Evolutionary conservation across 768 basidiomycete genomes (phyloP), one percentile per base, ranked within the genome.

Genomic region (Mycena floridula): DNA sequence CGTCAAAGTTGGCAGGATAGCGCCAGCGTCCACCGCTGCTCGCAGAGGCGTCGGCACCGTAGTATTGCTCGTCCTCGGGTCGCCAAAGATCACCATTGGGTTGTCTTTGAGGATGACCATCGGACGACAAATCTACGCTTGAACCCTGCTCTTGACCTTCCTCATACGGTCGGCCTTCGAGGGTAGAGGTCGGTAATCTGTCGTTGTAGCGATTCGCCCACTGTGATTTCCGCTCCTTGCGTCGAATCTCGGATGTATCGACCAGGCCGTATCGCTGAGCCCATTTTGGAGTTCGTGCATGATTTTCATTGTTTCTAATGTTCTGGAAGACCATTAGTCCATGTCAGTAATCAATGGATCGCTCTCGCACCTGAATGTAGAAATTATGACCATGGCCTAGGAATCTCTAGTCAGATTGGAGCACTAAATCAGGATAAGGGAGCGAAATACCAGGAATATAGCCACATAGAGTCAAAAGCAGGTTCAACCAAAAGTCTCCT

Each of bases 241-340:
- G 85, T 53, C 78, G 73, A 58, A 88, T 82, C 53, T 85, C 81
- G 26, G 81, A 70, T 20, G 79, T 82, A 60, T 92, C 81, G 50
- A 97, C 81, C 37, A 97, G 85, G 28, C 94, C 94, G 61, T 90
- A 90, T 50, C 85, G 78, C 63, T 88, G 73, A 0, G 85, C 85
- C 94, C 94, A 97, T 64, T 96, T 94, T 16, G 94, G 94, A n/a
- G 94, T 96, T 36, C 94, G 82, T 12, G 76, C 72, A 59, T 88
- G 78, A 54, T 81, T 94, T 73, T 94, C 90, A 72, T 97, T 97
- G 68, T 96, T 97, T 45, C 94, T 75, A 52, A 97, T 82, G 64
- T 96, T 96, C 83, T 97, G 59, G 18, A 43, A 22, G 40, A n/a
- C 46, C 16, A 16, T 15, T 15, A 53, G 37, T 39, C 50, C 23